Conservation (phyloP, 352 stramenopile species). For the Plasmopara muralis region DNA sequence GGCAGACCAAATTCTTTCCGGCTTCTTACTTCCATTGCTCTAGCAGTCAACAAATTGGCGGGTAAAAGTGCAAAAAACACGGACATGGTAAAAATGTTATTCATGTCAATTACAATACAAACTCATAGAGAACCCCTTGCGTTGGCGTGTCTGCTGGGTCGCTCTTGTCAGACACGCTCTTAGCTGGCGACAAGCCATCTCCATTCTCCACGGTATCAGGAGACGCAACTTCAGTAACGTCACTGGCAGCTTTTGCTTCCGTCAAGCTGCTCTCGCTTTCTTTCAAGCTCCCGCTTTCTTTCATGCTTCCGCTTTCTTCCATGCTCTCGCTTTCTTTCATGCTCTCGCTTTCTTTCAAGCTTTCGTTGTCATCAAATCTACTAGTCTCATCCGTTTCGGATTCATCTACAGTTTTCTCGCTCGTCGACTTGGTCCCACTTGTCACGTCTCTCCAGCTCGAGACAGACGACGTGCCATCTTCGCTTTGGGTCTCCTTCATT, state of each 20-base stretch:
- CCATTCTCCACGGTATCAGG: slow-evolving; percentile 19
- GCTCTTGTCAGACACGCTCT: slow-evolving; percentile 14
- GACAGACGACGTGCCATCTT: slow-evolving; percentile 15
- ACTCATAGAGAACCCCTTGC: slow-evolving; percentile 54
- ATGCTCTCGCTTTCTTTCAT: slow-evolving; percentile 5
- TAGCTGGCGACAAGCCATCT: slow-evolving; percentile 11
- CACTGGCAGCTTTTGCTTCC: neutral
- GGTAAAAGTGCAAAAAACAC: too few relatives aligned
- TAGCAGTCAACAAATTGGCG: too few relatives aligned
- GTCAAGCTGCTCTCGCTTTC: slow-evolving; percentile 17
- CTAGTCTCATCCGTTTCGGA: slow-evolving; percentile 14
- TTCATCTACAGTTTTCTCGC: neutral
- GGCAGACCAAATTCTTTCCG: too few relatives aligned
- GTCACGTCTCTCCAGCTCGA: slow-evolving; percentile 30
- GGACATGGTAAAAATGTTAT: too few relatives aligned
- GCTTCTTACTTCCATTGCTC: too few relatives aligned
- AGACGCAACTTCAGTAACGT: slow-evolving; percentile 4
- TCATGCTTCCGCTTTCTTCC: slow-evolving; percentile 9
- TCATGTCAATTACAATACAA: slow-evolving; percentile 35
- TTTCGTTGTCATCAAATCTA: slow-evolving; percentile 9
- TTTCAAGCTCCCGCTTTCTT: slow-evolving; percentile 1
- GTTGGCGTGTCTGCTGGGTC: slow-evolving; percentile 10
- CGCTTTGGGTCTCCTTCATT: slow-evolving; percentile 16
- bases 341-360: slow-evolving; percentile 15
- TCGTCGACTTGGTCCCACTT: slow-evolving; percentile 9